Conservation (phyloP, 192 early-diverging fungal species). For the Mortierella claussenii region DNA sequence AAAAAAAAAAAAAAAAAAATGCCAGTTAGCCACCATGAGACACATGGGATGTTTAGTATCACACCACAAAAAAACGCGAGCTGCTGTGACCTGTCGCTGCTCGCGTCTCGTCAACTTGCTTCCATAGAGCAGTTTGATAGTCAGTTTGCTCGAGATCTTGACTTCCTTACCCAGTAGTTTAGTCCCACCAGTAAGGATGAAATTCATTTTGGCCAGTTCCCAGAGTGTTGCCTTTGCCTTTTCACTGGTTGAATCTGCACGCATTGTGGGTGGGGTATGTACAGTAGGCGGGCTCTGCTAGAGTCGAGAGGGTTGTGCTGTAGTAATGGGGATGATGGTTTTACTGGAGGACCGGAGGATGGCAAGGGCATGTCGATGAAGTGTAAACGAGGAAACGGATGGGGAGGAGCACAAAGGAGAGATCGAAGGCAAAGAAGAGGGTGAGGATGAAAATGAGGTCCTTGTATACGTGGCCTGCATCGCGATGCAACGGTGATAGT, state of each 20-base stretch:
- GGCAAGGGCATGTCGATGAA: constrained; percentile 43
- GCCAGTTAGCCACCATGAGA: too few species aligned
- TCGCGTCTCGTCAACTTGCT: constrained; percentile 86
- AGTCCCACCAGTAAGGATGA: constrained; percentile 90
- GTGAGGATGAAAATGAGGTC: constrained; percentile 31
- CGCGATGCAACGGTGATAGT: constrained; percentile 37
- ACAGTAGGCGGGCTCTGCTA: too few species aligned
- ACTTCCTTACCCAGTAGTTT: constrained; percentile 92
- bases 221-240: constrained; percentile 64
- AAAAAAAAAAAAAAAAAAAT: too few species aligned
- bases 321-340: too few species aligned
- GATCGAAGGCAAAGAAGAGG: constrained; percentile 40
- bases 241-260: too few species aligned
- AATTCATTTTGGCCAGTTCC: constrained; percentile 88
- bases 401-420: constrained; percentile 31
- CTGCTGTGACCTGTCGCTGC: constrained; percentile 80
- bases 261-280: too few species aligned
- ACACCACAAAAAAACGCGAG: too few species aligned
- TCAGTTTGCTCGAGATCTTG: constrained; percentile 83
- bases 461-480: constrained; percentile 22
- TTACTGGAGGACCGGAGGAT: constrained; percentile 34
- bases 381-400: constrained; percentile 25
- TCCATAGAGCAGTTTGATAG: constrained; percentile 80
- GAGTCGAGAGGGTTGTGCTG: too few species aligned
- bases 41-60: too few species aligned